Base-by-base conservation (phyloP, 2,329 filamentous ascomycete species). In the Leptographium wingfieldii region DNA sequence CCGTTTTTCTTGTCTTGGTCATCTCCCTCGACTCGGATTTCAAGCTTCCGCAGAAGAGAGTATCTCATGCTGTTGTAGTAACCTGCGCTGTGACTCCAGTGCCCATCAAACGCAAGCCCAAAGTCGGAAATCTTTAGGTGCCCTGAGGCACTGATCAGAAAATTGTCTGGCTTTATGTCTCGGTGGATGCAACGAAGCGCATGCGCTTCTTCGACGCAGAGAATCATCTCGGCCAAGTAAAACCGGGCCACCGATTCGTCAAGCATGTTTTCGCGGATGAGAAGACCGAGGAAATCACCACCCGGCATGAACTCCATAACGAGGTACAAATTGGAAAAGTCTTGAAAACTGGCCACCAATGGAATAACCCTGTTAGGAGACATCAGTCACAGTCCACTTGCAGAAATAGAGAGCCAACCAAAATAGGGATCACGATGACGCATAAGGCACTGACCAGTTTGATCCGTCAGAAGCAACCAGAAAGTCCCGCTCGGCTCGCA, bases 271-370 rank as follows among this genome's bases (percentile, higher is more conserved):
- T 95, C 88, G 19, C 92, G 84, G 59, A 96, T 87, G 19, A 99
- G 75, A 0, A 96, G 73, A 1, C 89, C 89, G 0, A 99, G 78
- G 65, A 99, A 97, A 70, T 99, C 92, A 0, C 94, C 92, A 0
- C 92, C 94, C 2, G 95, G 87, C 90, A 96, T 96, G 69, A 95
- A 99, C 62, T 97, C 92, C 91, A 97, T 96, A 58, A 96, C 88
- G 6, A 99, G 82, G 67, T 97, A 97, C 6, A 99, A 78, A 66
- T 89, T 90, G 51, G 82, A 80, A 43, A 81, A 76, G 69, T 97
- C 94, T 71, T 97, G 90, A 65, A 97, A 97, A 68, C 90, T 94
- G 56, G 89, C 80, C 57, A 96, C 81, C 43, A 99, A 76, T 0
- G 92, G 89, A 2, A 97, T 89, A 55, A 96, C 85, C 92, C 83